Base-by-base conservation (phyloP, 768 basidiomycete species). In the Rhodotorula babjevae region DNA sequence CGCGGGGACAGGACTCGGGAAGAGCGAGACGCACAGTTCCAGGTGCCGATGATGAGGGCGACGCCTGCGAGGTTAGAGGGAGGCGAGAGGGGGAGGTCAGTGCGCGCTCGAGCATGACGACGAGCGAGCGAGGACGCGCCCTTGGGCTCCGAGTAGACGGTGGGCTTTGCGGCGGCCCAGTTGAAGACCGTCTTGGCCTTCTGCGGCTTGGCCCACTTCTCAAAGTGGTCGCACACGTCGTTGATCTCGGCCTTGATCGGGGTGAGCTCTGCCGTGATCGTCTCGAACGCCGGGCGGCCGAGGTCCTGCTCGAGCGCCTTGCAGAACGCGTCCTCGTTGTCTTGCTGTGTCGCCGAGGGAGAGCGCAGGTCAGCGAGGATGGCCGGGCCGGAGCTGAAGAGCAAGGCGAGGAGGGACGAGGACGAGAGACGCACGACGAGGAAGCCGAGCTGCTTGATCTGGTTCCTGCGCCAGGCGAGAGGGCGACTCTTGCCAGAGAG, bases 111-210 rank as follows among this genome's bases (percentile, higher is more conserved):
- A 46, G 19, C 19, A 15, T 12, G 40, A n/a, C n/a, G 33, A 27
- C 33, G 44, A 69, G 18, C 31, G 53, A 21, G 36, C 36, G 23
- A 25, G 14, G 12, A 15, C 58, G 33, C 58, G 42, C 58, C 80
- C 61, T 92, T 93, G 58, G 92, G 84, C 74, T 90, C 89, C 76
- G 90, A 90, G 65, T 86, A 83, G 3, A 90, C 84, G 23, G 84
- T 83, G 2, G 90, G 90, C 16, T 84, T 82, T 84, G 90, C 86
- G 0, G 86, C 81, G 14, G 82, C 82, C 77, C 84, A 89, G 76
- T 84, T 87, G 63, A 89, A 25, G 42, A 80, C 84, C 76, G 89
- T 89, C 0, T 84, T 77, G 5, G 87, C 84, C 44, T 81, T 84
- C 67, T 88, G 85, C 0, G 89, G 84, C 77, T 87, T 87, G 0